phyloP scores from a whole-genome alignment of 805 yeast genomes.

The Clavispora asparagi region DNA sequence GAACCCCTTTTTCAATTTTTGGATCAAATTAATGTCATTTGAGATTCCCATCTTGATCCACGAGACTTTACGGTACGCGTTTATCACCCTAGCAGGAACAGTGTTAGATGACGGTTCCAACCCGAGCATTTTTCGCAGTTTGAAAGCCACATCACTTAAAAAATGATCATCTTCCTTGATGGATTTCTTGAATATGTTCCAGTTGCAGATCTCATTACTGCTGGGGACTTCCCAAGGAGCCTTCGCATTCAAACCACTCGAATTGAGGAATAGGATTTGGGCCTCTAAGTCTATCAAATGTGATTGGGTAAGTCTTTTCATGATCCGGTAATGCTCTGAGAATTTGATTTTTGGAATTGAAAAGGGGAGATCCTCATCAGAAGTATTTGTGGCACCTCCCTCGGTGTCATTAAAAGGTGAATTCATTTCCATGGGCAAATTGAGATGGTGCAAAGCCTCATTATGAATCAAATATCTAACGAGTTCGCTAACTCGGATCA shows the following conservation, averaged over 20 bases:
- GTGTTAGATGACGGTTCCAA: not conserved
- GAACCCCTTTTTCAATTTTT: constrained; percentile 7
- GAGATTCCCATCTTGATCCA: constrained; percentile 5
- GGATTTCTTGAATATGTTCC: constrained; percentile 1
- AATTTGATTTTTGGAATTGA: constrained; percentile 3
- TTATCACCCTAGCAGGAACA: constrained; percentile 3
- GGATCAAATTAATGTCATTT: constrained; percentile 5
- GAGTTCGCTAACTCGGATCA: constrained; percentile 1
- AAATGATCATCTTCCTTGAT: not conserved
- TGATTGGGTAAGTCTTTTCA: constrained; percentile 9
- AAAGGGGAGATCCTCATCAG: constrained; percentile 1
- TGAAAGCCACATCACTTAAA: constrained; percentile 2
- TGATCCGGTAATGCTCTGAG: constrained; percentile 11
- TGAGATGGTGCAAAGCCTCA: constrained; percentile 8
- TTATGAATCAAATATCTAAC: constrained; percentile 11
- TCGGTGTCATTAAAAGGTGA: constrained; percentile 4
- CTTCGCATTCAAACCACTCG: not conserved
- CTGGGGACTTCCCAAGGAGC: constrained; percentile 9
- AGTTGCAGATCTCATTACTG: constrained; percentile 1
- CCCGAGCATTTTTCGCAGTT: not conserved
- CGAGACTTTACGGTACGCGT: constrained; percentile 3
- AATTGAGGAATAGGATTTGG: constrained; percentile 2
- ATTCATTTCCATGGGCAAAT: constrained; percentile 7
- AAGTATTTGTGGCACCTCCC: not conserved
- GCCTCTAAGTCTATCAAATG: constrained; percentile 10